Percentiles rank a stretch among this genome's conserved stretches.
phyloP scores from a whole-genome alignment of 1,284 basidiomycete species.

The Lentinula novae-zelandiae region DNA sequence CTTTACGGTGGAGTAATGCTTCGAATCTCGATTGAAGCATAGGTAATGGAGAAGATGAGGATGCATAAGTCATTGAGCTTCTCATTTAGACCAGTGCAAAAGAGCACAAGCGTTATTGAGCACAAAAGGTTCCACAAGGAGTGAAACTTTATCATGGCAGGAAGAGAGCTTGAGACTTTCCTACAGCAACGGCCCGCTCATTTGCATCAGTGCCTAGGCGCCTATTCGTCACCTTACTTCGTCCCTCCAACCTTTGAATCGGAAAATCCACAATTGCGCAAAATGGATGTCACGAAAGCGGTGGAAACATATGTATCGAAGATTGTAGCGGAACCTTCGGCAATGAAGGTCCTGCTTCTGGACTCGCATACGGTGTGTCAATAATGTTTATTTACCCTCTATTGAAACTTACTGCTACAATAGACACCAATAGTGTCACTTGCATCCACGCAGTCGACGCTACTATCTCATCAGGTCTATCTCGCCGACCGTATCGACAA shows the following conservation, averaged over 20 bases:
- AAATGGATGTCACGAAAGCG: constrained; percentile 95
- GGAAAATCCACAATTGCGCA: background rate
- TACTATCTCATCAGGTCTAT: constrained; percentile 97
- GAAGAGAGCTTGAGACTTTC: too few relatives aligned
- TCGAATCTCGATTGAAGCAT: too few relatives aligned
- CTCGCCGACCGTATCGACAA: constrained; percentile 98
- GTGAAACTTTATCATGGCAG: background rate
- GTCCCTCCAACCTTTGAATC: background rate
- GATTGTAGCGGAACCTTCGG: constrained; percentile 80
- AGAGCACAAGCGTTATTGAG: too few relatives aligned
- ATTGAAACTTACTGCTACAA: background rate
- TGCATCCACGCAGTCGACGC: constrained; percentile 89
- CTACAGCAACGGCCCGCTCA: too few relatives aligned
- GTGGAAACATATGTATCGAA: constrained; percentile 93
- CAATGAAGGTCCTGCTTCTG: constrained; percentile 98
- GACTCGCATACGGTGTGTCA: constrained; percentile 88
- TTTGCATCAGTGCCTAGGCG: background rate
- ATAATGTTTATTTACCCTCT: background rate
- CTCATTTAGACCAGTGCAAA: too few relatives aligned
- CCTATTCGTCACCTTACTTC: background rate
- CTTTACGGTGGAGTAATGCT: too few relatives aligned
- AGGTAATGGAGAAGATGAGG: too few relatives aligned
- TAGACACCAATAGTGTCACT: constrained; percentile 98
- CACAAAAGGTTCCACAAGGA: background rate
- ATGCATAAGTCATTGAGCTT: too few relatives aligned